phyloP scores from a whole-genome alignment of 495 filamentous ascomycete species.

The Polyplosphaeria fusca region DNA sequence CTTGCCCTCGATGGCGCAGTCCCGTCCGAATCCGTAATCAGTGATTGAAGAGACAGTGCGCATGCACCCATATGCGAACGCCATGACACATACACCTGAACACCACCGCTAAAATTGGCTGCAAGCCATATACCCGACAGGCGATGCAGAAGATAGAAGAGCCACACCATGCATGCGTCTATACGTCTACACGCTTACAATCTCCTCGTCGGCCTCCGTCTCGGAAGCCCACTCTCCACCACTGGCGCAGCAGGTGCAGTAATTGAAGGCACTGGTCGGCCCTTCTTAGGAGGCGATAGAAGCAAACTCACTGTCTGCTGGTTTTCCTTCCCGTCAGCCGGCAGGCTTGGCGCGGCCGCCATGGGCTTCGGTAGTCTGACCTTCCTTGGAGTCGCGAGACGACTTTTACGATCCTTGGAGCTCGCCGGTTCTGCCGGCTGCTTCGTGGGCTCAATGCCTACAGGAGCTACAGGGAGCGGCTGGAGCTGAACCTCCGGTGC shows the following conservation, averaged over 20 bases:
- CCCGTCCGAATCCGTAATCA: no score
- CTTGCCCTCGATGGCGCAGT: no score
- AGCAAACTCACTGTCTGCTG: constrained; percentile 1
- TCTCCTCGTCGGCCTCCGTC: constrained; percentile 18
- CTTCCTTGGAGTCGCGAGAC: constrained; percentile 26
- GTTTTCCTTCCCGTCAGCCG: constrained; percentile 28
- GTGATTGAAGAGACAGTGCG: no score
- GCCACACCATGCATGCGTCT: no score
- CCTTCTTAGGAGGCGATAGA: constrained; percentile 11
- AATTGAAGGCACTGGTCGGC: not conserved
- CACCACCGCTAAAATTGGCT: not conserved
- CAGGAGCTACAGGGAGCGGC: not conserved
- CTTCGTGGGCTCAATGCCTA: constrained; percentile 1
- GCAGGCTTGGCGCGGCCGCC: not conserved
- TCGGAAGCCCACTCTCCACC: constrained; percentile 24
- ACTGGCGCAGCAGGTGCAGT: constrained; percentile 13
- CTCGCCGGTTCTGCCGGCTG: not conserved
- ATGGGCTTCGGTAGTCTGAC: constrained; percentile 17
- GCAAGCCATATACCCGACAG: no score
- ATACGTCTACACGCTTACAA: no score
- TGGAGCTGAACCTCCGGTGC: not conserved
- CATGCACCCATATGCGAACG: no score
- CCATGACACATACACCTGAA: not conserved
- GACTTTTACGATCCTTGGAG: constrained; percentile 29
- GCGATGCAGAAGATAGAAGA: no score